Percentiles rank a stretch among this genome's conserved stretches.
Conservation (phyloP, 768 basidiomycete species). For the Lactifluus echinatus region DNA sequence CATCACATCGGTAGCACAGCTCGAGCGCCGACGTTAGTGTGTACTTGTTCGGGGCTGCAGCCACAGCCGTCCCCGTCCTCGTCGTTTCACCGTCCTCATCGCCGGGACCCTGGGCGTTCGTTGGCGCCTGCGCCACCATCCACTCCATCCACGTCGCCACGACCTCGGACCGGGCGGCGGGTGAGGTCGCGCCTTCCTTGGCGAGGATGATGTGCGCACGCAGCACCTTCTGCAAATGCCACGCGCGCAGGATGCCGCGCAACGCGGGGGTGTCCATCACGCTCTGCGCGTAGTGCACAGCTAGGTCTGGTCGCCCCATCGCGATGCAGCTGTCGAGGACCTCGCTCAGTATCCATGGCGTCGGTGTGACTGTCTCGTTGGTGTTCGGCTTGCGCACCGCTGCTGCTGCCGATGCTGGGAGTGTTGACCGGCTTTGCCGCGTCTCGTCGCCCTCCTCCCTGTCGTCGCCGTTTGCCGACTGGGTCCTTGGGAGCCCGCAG, state of each 20-base stretch:
- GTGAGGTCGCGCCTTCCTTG: neutral
- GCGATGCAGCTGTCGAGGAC: conserved; percentile 49
- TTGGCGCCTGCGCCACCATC: neutral
- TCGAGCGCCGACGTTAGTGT: neutral
- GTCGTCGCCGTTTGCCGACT: conserved; percentile 28
- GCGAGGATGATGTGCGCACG: neutral
- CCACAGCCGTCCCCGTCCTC: too few species aligned
- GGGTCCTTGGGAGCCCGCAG: conserved; percentile 45
- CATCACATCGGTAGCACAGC: conserved; percentile 6
- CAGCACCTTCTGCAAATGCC: neutral
- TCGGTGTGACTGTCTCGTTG: conserved; percentile 33
- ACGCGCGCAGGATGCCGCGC: neutral
- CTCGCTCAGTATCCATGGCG: conserved; percentile 40
- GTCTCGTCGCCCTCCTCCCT: too few species aligned
- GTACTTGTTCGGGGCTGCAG: neutral
- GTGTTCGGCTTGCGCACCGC: too few species aligned
- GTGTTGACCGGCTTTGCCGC: too few species aligned
- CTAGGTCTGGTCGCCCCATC: conserved; percentile 38
- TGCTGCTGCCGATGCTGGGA: too few species aligned
- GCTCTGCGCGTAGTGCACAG: conserved; percentile 50
- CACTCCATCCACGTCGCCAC: conserved; percentile 9
- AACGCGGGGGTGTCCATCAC: conserved; percentile 37
- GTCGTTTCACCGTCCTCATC: too few species aligned
- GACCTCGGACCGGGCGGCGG: neutral
- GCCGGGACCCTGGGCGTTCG: too few species aligned